Base-by-base conservation (phyloP, 305 asterid genomes). In the Fraxinus floribunda region DNA sequence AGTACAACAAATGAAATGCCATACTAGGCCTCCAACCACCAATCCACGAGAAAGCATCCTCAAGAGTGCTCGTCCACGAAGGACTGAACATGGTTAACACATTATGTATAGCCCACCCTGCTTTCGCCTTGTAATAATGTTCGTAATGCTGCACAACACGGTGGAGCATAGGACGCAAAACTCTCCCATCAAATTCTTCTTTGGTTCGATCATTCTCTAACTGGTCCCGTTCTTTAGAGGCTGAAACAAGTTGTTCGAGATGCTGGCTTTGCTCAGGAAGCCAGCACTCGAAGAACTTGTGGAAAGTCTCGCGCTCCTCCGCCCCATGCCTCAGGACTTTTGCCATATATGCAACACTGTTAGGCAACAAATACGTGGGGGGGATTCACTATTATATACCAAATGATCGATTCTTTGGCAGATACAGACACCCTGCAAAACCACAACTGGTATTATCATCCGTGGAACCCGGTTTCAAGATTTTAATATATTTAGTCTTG, bases 11-110 rank as follows among this genome's bases (percentile, higher is more conserved):
- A 29, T 91, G 93, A 70, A 90, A 83, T 3, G 91, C 91, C 90
- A 84, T 87, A 32, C 85, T 87, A 0, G 94, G 94, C 24, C 93
- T 85, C 93, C 94, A 90, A 0, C 91, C 93, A 0, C 92, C 92
- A 13, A 90, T 83, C 94, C 94, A 90, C 26, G 86, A 30, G 78
- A 87, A 86, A 4, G 93, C 89, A 18, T 87, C 89, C 83, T 91
- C 94, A 0, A 91, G 87, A 52, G 77, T 81, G 55, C 89, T 90
- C 60, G 82, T 66, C 93, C 94, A 91, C 0, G 92, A 55, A 0
- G 93, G 94, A 35, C 77, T 79, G 7, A 86, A 80, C 87, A 87
- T 87, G 30, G 82, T 68, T 32, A 86, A 13, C 4, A 84, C 44
- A 35, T 90, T 76, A 20, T 52, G 49, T 38, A 15, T 38, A 0